Conservation (phyloP, 164 flowering plant species). For the Nymphaea thermarum region DNA sequence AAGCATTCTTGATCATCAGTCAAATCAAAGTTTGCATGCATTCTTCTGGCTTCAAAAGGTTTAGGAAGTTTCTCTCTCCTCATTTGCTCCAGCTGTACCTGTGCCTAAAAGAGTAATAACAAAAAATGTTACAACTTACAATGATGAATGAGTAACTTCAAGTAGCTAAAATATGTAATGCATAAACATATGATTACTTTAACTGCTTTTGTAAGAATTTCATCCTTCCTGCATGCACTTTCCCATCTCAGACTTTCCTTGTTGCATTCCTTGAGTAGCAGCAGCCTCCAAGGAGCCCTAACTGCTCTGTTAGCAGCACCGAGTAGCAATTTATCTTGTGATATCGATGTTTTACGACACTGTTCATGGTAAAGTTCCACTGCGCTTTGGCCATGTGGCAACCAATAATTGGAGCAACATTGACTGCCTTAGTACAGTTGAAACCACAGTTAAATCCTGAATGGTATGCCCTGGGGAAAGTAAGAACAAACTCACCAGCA, state of each 20-base stretch:
- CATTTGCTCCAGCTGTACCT: constrained; percentile 57
- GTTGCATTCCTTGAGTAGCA: constrained; percentile 23
- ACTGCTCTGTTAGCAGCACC: constrained; percentile 47
- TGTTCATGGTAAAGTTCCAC: constrained; percentile 69
- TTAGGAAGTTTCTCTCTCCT: constrained; percentile 40
- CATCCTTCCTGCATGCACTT: constrained; percentile 55
- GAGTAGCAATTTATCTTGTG: constrained; percentile 66
- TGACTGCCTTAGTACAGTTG: constrained; percentile 85
- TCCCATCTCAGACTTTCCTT: constrained; percentile 39
- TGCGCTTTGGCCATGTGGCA: constrained; percentile 64
- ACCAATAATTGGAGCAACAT: constrained; percentile 82
- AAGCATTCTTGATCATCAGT: constrained; percentile 61
- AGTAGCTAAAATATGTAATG: background rate
- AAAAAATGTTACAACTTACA: background rate
- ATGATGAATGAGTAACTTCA: background rate
- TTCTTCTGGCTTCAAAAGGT: constrained; percentile 25
- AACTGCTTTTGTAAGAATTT: constrained; percentile 48
- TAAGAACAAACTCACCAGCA: constrained; percentile 70
- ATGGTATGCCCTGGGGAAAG: constrained; percentile 82
- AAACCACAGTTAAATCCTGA: constrained; percentile 79
- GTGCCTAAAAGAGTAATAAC: constrained; percentile 24
- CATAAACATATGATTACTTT: constrained; percentile 27
- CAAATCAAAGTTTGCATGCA: constrained; percentile 53
- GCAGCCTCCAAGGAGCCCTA: constrained; percentile 38
- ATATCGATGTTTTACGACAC: constrained; percentile 55